These are phyloP conservation scores for Raddia guianensis DNA, from an alignment of 176 grass and related monocot genomes.

Conservation along the genomic window DNA sequence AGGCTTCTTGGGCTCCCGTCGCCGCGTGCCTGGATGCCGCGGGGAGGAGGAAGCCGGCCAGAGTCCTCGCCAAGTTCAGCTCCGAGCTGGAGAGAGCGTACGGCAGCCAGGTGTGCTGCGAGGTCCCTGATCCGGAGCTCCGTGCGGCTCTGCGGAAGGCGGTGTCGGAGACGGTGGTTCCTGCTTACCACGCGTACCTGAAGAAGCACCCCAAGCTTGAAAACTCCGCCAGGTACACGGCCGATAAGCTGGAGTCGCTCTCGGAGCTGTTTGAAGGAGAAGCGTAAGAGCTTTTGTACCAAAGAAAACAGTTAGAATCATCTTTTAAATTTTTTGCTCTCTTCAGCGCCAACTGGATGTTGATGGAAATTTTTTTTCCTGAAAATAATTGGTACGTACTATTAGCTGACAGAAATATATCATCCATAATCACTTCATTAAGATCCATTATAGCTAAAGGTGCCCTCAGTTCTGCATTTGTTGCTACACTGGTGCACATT, in stretches of 20 bases:
- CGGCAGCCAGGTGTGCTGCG: background rate
- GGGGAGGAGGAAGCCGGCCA: conserved; percentile 3
- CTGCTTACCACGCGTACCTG: conserved; percentile 23
- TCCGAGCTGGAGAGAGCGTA: background rate
- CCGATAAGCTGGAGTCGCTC: conserved; percentile 2
- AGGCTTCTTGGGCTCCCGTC: conserved; percentile 8
- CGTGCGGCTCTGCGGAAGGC: background rate
- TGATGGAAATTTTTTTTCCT: too few species aligned
- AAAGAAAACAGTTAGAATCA: too few species aligned
- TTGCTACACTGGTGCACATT: background rate
- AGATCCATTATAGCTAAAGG: conserved; percentile 44
- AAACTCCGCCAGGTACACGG: background rate
- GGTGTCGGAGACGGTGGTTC: conserved; percentile 18
- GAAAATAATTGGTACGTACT: conserved; percentile 34
- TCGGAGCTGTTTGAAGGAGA: conserved; percentile 38
- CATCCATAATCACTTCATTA: conserved; percentile 38
- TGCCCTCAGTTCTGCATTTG: background rate
- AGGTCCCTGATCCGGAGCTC: conserved; percentile 21
- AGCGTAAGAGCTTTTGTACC: too few species aligned
- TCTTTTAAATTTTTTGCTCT: too few species aligned
- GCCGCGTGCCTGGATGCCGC: background rate
- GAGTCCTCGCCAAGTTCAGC: conserved; percentile 5
- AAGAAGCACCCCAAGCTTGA: conserved; percentile 4
- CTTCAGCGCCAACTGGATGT: too few species aligned
- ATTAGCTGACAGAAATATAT: conserved; percentile 50